Evolutionary conservation across 2,329 filamentous ascomycete genomes (phyloP), one percentile per base, ranked within the genome.

Genomic region (Pestalotiopsis sp.): DNA sequence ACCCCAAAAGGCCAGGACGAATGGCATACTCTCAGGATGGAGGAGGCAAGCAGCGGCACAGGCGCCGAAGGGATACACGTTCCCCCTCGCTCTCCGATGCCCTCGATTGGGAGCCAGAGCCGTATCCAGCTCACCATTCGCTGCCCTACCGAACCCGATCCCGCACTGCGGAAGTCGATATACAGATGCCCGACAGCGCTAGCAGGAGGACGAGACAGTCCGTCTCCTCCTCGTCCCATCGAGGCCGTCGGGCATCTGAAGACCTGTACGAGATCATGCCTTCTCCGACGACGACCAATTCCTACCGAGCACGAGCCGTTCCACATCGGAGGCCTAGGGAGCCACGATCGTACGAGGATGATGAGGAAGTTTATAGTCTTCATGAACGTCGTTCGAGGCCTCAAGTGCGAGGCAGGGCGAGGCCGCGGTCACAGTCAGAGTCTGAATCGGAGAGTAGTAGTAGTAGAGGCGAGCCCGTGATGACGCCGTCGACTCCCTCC

Each of bases 71-170:
- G 71, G 75, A 73, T 66, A 71, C 72, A 71, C 72, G 70, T 70
- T 72, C 68, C 69, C 72, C 74, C 68, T 74, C 76, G 66, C 74
- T 75, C 66, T 73, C 75, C 64, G 72, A 74, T 68, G 71, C 75
- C 66, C 70, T 73, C 75, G 75, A 77, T 75, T 78, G 79, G 78
- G 76, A 76, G 66, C 71, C 72, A 56, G 72, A 66, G 65, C 74
- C 70, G 67, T 70, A 73, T 68, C 71, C 74, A 60, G 70, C 69
- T 49, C 74, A 72, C 73, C 73, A 80, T 77, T 77, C 78, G 73
- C 69, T 79, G 76, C 78, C 78, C 73, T 77, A 80, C 75, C 78
- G 75, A 75, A 70, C 74, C 69, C 74, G 71, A 75, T 70, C 71
- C 64, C 73, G 73, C 73, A n/a, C 27, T 62, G 59, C 59, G 12